Evolutionary conservation across 768 basidiomycete genomes (phyloP).

Genomic region (Tylopilus felleus): DNA sequence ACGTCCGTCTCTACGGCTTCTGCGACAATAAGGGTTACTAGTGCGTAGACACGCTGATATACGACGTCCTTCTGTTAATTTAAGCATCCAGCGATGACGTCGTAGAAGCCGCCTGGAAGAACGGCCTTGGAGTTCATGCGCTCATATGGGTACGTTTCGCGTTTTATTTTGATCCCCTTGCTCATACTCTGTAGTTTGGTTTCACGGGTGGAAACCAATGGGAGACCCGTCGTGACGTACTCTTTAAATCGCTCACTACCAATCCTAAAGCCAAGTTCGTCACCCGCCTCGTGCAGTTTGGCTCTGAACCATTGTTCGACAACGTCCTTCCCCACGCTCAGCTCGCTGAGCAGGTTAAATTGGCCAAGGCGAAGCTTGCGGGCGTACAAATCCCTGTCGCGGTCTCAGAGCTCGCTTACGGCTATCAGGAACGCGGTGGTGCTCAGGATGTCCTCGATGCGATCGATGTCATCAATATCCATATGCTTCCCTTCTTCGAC

Average conservation of each 20-base stretch:
- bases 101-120: conserved; percentile 65
- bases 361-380: conserved; percentile 47
- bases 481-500: conserved; percentile 70
- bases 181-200: conserved; percentile 31
- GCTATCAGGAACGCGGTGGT: conserved; percentile 51
- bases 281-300: conserved; percentile 65
- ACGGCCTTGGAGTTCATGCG: conserved; percentile 68
- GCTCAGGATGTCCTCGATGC: conserved; percentile 54
- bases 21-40: conserved; percentile 42
- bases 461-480: conserved; percentile 61
- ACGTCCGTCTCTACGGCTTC: conserved; percentile 50
- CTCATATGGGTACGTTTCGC: conserved; percentile 60
- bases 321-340: conserved; percentile 44
- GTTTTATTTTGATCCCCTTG: not conserved
- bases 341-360: conserved; percentile 50
- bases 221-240: conserved; percentile 49
- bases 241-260: conserved; percentile 50
- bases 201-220: conserved; percentile 44
- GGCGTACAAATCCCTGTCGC: conserved; percentile 63
- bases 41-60: conserved; percentile 14
- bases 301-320: conserved; percentile 68
- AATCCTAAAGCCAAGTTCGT: conserved; percentile 64
- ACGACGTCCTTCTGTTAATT: conserved; percentile 15
- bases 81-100: conserved; percentile 46
- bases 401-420: conserved; percentile 63